A percentile compares a stretch with the other conserved stretches of the same genome.
Conservation (phyloP, 2,329 filamentous ascomycete species). For the Neurospora sp. region DNA sequence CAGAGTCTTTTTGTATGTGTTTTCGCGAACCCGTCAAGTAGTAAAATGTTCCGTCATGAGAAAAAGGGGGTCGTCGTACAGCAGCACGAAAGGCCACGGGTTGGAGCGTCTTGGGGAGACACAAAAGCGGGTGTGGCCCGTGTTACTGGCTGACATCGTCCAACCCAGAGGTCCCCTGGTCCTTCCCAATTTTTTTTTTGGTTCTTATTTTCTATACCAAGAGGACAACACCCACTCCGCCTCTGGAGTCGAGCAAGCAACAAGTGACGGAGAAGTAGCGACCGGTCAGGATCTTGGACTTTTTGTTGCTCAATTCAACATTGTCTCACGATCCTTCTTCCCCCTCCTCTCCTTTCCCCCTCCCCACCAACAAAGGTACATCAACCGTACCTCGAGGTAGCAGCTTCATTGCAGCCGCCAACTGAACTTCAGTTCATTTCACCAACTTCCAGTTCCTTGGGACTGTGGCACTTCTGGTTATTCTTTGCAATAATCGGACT, state of each 20-base stretch:
- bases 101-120: background rate
- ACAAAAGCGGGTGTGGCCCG: background rate
- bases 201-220: background rate
- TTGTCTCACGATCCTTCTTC: conserved; percentile 4
- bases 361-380: background rate
- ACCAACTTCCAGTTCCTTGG: background rate
- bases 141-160: background rate
- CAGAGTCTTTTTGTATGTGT: background rate
- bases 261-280: background rate
- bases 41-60: background rate
- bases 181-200: background rate
- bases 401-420: background rate
- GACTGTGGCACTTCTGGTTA: background rate
- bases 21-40: background rate
- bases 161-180: background rate
- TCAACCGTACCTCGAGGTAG: background rate
- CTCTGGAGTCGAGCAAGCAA: background rate
- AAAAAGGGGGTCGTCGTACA: background rate
- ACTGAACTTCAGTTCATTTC: background rate
- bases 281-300: background rate
- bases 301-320: conserved; percentile 17
- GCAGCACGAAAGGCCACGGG: background rate
- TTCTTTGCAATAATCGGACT: background rate
- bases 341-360: background rate
- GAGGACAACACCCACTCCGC: background rate